A percentile compares a stretch with the other conserved stretches of the same genome.
These are phyloP conservation scores for Rubus parviflorus DNA, from an alignment of 306 rosid species.

Conservation along the genomic window DNA sequence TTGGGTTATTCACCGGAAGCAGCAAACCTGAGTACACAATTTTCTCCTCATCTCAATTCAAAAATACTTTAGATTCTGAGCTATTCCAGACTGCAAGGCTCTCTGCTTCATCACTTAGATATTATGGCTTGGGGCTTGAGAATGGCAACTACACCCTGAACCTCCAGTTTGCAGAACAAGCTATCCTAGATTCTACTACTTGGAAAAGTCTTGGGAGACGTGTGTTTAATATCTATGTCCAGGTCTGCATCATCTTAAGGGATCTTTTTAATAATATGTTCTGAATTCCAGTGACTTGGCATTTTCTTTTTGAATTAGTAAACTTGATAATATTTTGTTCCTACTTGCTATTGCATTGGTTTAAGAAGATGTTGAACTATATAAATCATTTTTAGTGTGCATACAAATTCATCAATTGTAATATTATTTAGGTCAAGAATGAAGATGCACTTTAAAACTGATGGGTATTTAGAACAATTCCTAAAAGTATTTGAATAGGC, in stretches of 20 bases:
- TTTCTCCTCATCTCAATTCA: slow-evolving; percentile 40
- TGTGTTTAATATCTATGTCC: slow-evolving; percentile 70
- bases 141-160: slow-evolving; percentile 63
- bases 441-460: background rate
- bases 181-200: slow-evolving; percentile 31
- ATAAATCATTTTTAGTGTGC: background rate
- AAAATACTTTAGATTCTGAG: slow-evolving; percentile 44
- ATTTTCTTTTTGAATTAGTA: background rate
- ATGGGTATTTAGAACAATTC: background rate
- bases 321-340: background rate
- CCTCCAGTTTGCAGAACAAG: slow-evolving; percentile 66
- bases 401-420: background rate
- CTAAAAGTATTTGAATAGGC: background rate
- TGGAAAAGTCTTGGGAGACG: slow-evolving; percentile 77
- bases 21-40: slow-evolving; percentile 27
- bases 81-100: slow-evolving; percentile 67
- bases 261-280: background rate
- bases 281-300: background rate
- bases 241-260: slow-evolving; percentile 37
- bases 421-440: too few species aligned
- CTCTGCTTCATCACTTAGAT: slow-evolving; percentile 79
- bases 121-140: slow-evolving; percentile 71
- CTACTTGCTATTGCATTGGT: background rate
- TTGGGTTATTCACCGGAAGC: slow-evolving; percentile 49
- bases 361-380: background rate